Evolutionary conservation across 2,329 filamentous ascomycete genomes (phyloP).

Genomic region (Colletotrichum agaves): DNA sequence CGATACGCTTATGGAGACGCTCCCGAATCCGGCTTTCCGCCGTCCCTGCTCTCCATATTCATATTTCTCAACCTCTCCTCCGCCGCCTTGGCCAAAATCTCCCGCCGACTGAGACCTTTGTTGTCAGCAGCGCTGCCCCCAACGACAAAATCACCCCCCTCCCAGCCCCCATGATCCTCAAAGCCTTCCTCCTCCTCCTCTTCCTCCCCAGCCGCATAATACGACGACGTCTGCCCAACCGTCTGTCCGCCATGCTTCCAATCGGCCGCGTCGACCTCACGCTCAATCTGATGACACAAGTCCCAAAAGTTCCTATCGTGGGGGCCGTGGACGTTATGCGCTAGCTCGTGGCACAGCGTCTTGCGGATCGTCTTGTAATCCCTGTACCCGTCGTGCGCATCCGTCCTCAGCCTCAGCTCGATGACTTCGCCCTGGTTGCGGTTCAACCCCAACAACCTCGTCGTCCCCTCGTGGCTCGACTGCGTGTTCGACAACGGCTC

Average conservation of each 20-base stretch:
- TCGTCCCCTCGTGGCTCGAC: conserved; percentile 75
- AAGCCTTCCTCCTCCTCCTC: conserved; percentile 65
- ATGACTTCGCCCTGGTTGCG: conserved; percentile 90
- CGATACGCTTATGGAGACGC: conserved; percentile 9
- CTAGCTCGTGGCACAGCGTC: conserved; percentile 93
- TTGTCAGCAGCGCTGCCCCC: conserved; percentile 64
- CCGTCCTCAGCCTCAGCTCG: conserved; percentile 89
- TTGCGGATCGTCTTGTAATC: conserved; percentile 92
- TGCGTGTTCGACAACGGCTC: conserved; percentile 84
- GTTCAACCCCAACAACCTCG: conserved; percentile 86
- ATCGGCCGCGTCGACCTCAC: conserved; percentile 83
- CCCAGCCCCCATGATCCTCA: conserved; percentile 80
- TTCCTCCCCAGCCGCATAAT: conserved; percentile 62
- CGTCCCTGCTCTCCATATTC: conserved; percentile 42
- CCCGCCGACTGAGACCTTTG: conserved; percentile 71
- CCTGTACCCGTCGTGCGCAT: conserved; percentile 92
- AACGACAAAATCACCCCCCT: conserved; percentile 80
- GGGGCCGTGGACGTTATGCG: conserved; percentile 87
- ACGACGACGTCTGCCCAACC: conserved; percentile 72
- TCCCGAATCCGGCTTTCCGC: conserved; percentile 35
- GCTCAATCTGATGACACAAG: conserved; percentile 86
- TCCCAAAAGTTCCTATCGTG: conserved; percentile 94
- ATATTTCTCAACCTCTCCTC: conserved; percentile 71
- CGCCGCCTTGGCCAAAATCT: conserved; percentile 79
- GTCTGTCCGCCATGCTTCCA: conserved; percentile 78